Evolutionary conservation across 2,329 filamentous ascomycete species (phyloP), one percentile per base, ranked within the genome.

Genomic region (Colletotrichum sojae): DNA sequence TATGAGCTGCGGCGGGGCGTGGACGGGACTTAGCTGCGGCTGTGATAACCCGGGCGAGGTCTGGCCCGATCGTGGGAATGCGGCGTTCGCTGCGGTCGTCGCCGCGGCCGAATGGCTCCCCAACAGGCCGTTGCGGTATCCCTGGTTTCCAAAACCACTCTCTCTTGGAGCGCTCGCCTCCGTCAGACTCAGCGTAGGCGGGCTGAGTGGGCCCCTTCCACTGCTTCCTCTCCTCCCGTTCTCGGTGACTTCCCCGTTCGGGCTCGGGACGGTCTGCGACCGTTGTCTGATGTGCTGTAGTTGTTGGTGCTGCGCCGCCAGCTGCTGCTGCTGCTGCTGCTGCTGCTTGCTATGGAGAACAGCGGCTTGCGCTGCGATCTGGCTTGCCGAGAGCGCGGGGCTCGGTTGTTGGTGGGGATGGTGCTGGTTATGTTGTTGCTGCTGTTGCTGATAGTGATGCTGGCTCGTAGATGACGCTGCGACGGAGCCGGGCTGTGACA

Each of bases 311-410:
- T 88, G 88, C 82, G 93, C 31, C 31, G 31, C 31, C 31, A 36
- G 31, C 31, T 36, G 90, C 39, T 64, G 73, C 74, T 78, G 65
- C 13, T 46, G 43, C 52, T 65, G 66, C 54, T 55, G 71, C 8
- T 73, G 71, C 9, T 74, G 73, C 18, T 80, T 78, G 51, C 84
- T 83, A 75, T 88, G 88, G 82, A 93, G 90, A 75, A 92, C 90
- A 63, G 93, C 93, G 10, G 92, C 90, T 79, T 94, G 92, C 18
- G 92, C 92, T 46, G 93, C 93, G 72, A 94, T 94, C 78, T 94
- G 91, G 78, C 92, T 94, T n/a, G 92, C 89, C 2, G 86, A 86
- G 70, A 89, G 79, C 27, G 83, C 78, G 13, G 79, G 72, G 51
- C 75, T 77, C 49, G 75, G 75, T 31, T 67, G 67, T 25, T 67